phyloP scores from a whole-genome alignment of 805 yeast species.

The Cephaloascus fragrans region DNA sequence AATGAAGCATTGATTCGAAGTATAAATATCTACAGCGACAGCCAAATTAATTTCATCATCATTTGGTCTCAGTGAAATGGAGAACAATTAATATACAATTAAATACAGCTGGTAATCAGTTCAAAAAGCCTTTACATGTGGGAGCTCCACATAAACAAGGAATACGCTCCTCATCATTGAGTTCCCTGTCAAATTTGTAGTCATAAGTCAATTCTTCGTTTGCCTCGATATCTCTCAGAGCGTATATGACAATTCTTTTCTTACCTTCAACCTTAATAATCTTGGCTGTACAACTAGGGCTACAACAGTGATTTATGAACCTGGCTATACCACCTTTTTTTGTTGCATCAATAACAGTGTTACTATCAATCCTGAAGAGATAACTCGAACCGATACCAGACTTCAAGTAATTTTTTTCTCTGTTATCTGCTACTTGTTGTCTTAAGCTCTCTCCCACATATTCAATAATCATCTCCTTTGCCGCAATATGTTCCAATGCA shows the following conservation, averaged over 20 bases:
- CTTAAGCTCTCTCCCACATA: conserved; percentile 93
- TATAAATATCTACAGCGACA: too few species aligned
- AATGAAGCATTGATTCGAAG: too few species aligned
- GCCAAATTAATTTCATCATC: too few species aligned
- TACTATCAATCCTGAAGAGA: conserved; percentile 85
- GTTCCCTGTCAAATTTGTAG: conserved; percentile 88
- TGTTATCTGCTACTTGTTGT: conserved; percentile 87
- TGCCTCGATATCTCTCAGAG: conserved; percentile 76
- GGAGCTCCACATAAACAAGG: conserved; percentile 94
- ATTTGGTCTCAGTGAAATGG: too few species aligned
- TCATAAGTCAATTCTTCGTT: conserved; percentile 94
- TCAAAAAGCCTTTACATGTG: conserved; percentile 86
- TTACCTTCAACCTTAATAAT: conserved; percentile 91
- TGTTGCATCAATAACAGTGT: conserved; percentile 94
- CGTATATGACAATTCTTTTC: conserved; percentile 90
- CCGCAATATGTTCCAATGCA: conserved; percentile 92
- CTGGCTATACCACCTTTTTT: conserved; percentile 96
- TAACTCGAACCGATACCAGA: conserved; percentile 96
- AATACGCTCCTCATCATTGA: conserved; percentile 78
- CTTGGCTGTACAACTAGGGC: conserved; percentile 95
- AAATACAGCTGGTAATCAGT: conserved; percentile 36
- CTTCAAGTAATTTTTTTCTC: conserved; percentile 77
- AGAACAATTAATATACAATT: background rate
- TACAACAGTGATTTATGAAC: conserved; percentile 94
- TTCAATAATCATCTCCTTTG: conserved; percentile 94